Percentiles rank a stretch among this genome's conserved stretches.
Evolutionary conservation across 176 grass and related monocot genomes (phyloP).

Genomic region (Melocanna baccifera): DNA sequence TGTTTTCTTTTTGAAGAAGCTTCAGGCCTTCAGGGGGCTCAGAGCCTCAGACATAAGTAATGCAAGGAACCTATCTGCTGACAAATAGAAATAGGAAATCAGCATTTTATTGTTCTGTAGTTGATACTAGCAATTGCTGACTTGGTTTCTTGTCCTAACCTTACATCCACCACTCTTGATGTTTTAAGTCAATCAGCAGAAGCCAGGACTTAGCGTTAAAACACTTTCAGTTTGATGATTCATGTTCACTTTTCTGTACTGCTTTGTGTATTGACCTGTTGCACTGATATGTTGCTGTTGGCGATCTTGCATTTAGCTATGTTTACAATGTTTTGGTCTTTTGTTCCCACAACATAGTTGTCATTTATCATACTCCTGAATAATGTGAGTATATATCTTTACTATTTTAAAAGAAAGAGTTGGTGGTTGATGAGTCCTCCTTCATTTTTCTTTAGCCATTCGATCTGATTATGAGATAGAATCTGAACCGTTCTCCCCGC

Average conservation of each 20-base stretch:
- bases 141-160: slow-evolving; percentile 19
- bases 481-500: too few species aligned
- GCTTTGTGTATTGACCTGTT: slow-evolving; percentile 29
- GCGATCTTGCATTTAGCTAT: slow-evolving; percentile 20
- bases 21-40: slow-evolving; percentile 13
- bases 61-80: slow-evolving; percentile 15
- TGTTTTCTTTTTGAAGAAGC: slow-evolving; percentile 19
- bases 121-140: slow-evolving; percentile 16
- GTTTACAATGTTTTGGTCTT: slow-evolving; percentile 4
- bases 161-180: not conserved
- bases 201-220: slow-evolving; percentile 2
- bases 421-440: too few species aligned
- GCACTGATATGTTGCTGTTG: slow-evolving; percentile 1
- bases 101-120: slow-evolving; percentile 5
- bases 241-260: slow-evolving; percentile 5
- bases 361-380: slow-evolving; percentile 13
- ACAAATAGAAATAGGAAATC: slow-evolving; percentile 15
- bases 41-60: not conserved
- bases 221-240: slow-evolving; percentile 3
- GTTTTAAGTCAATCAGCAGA: slow-evolving; percentile 3
- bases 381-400: slow-evolving; percentile 5
- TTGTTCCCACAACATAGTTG: slow-evolving; percentile 9
- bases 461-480: too few species aligned
- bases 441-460: too few species aligned
- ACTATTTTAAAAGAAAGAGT: too few species aligned